Evolutionary conservation across 2,329 filamentous ascomycete genomes (phyloP), one percentile per base, ranked within the genome.

Genomic region (Monilinia vaccinii-corymbosi): DNA sequence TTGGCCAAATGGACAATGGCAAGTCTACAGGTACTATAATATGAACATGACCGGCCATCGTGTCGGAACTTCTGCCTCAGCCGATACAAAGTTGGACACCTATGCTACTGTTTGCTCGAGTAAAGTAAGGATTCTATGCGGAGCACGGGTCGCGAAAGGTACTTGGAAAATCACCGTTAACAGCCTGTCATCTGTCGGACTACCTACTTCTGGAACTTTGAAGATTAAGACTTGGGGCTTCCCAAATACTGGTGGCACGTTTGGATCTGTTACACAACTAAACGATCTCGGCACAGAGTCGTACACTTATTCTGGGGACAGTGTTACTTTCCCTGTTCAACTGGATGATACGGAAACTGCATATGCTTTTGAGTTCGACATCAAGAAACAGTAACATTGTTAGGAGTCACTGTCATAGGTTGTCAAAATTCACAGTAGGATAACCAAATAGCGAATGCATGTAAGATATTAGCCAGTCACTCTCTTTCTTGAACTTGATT

Each of bases 11-110:
- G 73, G 74, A 1, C 75, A 77, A 28, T 79, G 71, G 67, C 75
- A 78, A 56, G 72, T 79, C 11, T 79, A 79, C 65, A 75, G 75
- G 57, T 78, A 78, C 67, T 79, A 79, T 65, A 70, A 73, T 48
- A 64, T 69, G 3, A 74, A 74, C 47, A 78, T 78, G 76, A 75
- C 73, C 0, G 77, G 77, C 4, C 55, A 70, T 16, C 72, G 76
- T 18, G 70, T 75, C 6, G 69, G 68, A 0, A 76, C 75, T 2
- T 67, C 69, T 0, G 69, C 68, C 0, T 73, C 74, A 0, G 62
- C 57, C 4, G 66, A 69, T 42, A 14, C 14, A 4, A 34, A 58
- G 14, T 31, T 66, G 18, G 66, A 69, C 50, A 62, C 62, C 1
- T 69, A 65, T 40, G 65, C 66, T 13, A 68, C 65, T 0, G 57